A percentile compares a stretch with the other conserved stretches of the same genome.
phyloP scores from a whole-genome alignment of 768 basidiomycete species.

The Lactarius psammicola region DNA sequence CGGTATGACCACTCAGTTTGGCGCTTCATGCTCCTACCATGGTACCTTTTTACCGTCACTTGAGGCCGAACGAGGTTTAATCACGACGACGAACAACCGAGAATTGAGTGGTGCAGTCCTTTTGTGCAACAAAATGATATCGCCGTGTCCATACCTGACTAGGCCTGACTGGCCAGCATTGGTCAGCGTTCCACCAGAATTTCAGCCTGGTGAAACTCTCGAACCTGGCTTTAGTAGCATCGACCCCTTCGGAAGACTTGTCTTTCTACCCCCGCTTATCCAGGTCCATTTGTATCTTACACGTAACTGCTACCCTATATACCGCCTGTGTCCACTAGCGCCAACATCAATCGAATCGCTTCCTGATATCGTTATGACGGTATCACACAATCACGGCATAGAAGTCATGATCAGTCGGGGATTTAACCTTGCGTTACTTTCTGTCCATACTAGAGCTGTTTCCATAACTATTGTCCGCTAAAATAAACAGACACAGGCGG shows the following conservation, averaged over 20 bases:
- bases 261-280: background rate
- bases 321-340: background rate
- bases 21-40: background rate
- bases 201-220: background rate
- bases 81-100: background rate
- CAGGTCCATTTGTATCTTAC: background rate
- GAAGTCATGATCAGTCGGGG: background rate
- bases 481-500: too few relatives aligned
- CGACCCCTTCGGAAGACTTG: background rate
- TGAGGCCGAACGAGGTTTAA: background rate
- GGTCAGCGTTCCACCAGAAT: background rate
- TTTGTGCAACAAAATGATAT: background rate
- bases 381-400: background rate
- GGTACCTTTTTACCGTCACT: background rate
- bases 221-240: background rate
- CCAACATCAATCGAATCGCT: background rate
- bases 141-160: background rate
- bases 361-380: background rate
- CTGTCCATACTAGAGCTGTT: too few relatives aligned
- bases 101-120: background rate
- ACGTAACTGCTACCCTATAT: background rate
- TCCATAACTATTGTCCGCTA: too few relatives aligned
- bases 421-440: background rate
- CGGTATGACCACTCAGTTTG: too few relatives aligned
- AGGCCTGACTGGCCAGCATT: background rate